Base-by-base conservation (phyloP, 2,329 filamentous ascomycete genomes). In the Aureobasidium melanogenum region DNA sequence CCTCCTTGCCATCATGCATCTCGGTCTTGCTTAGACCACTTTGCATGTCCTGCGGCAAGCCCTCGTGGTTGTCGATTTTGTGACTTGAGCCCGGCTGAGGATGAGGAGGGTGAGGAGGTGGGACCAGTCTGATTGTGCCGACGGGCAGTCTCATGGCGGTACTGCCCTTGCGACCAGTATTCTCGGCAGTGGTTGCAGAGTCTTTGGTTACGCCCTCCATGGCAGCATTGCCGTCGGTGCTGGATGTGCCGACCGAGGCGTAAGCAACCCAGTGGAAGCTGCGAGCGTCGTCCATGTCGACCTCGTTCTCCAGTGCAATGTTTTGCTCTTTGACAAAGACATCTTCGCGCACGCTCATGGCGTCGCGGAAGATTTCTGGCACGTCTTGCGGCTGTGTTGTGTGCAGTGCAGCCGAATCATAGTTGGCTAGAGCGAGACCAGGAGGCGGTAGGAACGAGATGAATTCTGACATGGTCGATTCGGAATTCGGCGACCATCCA, bases 261-360 rank as follows among this genome's bases (percentile, higher is more conserved):
- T 96, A 96, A n/a, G 87, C 79, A 32, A 96, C 87, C 88, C 90
- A 96, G 74, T 97, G 91, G 75, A 87, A 93, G 66, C 85, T 87
- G 38, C 89, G 83, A 0, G 81, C 66, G 72, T 97, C 93, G 71
- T 97, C 91, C 1, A 80, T 76, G 76, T 97, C 93, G 66, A 90
- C 81, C 73, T 97, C 92, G 65, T 85, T 83, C 39, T 88, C 84
- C 0, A 84, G 73, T 0, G 78, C 75, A 30, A 83, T 78, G 24
- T 76, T 72, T 65, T 86, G 84, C 69, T 85, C 83, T 62, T 80
- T 73, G 39, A 83, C 76, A 66, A 82, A 86, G 65, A 86, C 84
- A 41, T 75, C 73, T 61, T 81, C 76, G 39, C 84, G 82, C 6
- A 86, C 76, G 15, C 73, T 71, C 77, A 85, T 82, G 65, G 82